Evolutionary conservation across 2,329 filamentous ascomycete genomes (phyloP).

Genomic region (Colletotrichum sp.): DNA sequence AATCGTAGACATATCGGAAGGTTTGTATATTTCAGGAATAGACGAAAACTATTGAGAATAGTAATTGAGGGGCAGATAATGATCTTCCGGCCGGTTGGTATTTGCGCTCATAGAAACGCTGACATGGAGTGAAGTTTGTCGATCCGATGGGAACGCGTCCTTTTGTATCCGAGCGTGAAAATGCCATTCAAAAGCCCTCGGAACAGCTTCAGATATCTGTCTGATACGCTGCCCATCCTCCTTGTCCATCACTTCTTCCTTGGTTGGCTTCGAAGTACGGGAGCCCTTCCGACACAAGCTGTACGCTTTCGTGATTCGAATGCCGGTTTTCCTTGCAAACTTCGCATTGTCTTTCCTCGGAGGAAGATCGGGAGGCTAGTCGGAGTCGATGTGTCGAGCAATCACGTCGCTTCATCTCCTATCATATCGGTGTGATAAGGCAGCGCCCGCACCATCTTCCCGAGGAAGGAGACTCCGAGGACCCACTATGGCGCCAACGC

Average conservation of each 20-base stretch:
- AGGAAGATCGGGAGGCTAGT: neutral
- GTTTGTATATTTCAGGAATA: fast-evolving
- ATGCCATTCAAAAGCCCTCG: neutral
- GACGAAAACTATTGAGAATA: neutral
- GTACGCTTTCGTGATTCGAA: neutral
- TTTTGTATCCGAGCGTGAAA: fast-evolving
- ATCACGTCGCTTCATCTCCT: neutral
- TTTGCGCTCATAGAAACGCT: neutral
- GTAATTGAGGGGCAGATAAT: neutral
- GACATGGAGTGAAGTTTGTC: neutral
- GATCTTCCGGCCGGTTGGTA: neutral
- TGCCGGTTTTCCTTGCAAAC: neutral
- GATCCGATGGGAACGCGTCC: neutral
- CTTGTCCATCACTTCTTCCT: neutral
- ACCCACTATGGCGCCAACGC: neutral
- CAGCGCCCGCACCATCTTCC: neutral
- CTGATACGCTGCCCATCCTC: neutral
- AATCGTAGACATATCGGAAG: neutral
- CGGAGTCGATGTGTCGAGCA: neutral
- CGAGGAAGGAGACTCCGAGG: neutral
- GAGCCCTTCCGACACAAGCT: neutral
- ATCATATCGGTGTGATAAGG: neutral
- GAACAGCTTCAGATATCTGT: neutral
- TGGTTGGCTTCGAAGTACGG: neutral
- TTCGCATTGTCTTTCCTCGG: neutral